phyloP scores from a whole-genome alignment of 257 asterid genomes.

The Galeopsis tetrahit region DNA sequence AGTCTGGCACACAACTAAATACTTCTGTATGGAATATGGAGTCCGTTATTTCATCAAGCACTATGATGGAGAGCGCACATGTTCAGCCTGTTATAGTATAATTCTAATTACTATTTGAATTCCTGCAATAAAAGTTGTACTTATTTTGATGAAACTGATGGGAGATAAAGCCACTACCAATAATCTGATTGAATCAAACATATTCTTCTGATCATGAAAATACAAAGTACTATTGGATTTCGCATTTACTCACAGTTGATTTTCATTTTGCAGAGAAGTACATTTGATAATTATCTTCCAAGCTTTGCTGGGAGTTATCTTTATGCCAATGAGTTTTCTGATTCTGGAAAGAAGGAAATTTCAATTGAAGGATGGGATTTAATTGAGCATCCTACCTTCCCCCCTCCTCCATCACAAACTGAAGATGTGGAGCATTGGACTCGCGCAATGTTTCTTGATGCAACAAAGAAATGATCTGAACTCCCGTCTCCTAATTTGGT shows the following conservation, averaged over 20 bases:
- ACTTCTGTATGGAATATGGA: slow-evolving; percentile 84
- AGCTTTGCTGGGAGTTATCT: slow-evolving; percentile 83
- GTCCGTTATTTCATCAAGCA: slow-evolving; percentile 76
- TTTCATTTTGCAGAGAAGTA: slow-evolving; percentile 64
- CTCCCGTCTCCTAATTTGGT: slow-evolving; percentile 35
- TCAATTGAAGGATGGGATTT: slow-evolving; percentile 90
- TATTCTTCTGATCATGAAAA: no score
- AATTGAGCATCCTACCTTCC: slow-evolving; percentile 87
- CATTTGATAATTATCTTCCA: slow-evolving; percentile 64
- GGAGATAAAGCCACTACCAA: slow-evolving; percentile 4
- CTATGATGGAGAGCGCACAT: slow-evolving; percentile 82
- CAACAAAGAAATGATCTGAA: slow-evolving; percentile 73
- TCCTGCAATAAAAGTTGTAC: slow-evolving; percentile 8
- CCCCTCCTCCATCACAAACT: slow-evolving; percentile 96
- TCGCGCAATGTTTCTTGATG: slow-evolving; percentile 96
- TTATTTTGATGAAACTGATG: slow-evolving; percentile 17
- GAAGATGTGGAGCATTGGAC: slow-evolving; percentile 99
- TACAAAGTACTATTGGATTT: no score
- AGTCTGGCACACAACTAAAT: slow-evolving; percentile 68
- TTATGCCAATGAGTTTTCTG: slow-evolving; percentile 59
- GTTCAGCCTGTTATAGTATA: slow-evolving; percentile 62
- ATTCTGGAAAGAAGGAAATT: slow-evolving; percentile 66
- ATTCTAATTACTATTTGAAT: slow-evolving; percentile 28
- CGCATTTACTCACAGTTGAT: slow-evolving; percentile 16
- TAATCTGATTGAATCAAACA: neutral